Percentiles rank a stretch among this genome's conserved stretches.
Evolutionary conservation across 176 grass and related monocot genomes (phyloP).

Genomic region (Ampelocalamus luodianensis): DNA sequence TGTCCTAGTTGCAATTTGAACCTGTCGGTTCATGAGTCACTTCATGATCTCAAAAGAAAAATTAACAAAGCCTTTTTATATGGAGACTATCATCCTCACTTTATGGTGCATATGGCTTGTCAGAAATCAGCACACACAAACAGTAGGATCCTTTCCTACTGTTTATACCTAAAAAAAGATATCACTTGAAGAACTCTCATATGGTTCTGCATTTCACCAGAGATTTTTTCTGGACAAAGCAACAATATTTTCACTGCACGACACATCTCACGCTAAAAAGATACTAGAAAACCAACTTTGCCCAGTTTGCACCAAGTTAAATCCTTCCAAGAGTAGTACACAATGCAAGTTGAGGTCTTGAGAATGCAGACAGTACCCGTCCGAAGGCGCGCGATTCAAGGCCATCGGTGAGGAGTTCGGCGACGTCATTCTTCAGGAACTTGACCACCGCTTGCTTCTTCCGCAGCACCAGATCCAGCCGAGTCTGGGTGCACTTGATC

Average conservation of each 20-base stretch:
- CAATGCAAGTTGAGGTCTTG: neutral
- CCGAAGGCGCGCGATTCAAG: conserved; percentile 70
- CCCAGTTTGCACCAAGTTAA: neutral
- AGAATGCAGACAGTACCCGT: conserved; percentile 59
- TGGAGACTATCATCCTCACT: too few species aligned
- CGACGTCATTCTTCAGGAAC: conserved; percentile 92
- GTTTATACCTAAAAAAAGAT: neutral
- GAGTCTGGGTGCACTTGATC: conserved; percentile 73
- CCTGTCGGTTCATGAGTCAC: too few species aligned
- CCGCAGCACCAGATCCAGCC: conserved; percentile 74
- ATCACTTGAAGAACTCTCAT: neutral
- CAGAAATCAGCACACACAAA: too few species aligned
- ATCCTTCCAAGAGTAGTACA: neutral
- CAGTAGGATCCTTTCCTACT: too few species aligned
- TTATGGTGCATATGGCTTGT: too few species aligned
- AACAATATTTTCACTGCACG: neutral
- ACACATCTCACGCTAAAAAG: neutral
- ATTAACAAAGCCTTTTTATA: too few species aligned
- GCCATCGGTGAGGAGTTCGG: conserved; percentile 71
- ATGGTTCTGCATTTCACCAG: neutral
- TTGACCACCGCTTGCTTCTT: conserved; percentile 89
- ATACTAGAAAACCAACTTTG: neutral
- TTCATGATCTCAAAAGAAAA: too few species aligned
- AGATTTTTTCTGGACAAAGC: neutral
- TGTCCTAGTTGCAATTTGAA: too few species aligned